Evolutionary conservation across 2,329 filamentous ascomycete genomes (phyloP).

Genomic region (Aspergillus piperis): DNA sequence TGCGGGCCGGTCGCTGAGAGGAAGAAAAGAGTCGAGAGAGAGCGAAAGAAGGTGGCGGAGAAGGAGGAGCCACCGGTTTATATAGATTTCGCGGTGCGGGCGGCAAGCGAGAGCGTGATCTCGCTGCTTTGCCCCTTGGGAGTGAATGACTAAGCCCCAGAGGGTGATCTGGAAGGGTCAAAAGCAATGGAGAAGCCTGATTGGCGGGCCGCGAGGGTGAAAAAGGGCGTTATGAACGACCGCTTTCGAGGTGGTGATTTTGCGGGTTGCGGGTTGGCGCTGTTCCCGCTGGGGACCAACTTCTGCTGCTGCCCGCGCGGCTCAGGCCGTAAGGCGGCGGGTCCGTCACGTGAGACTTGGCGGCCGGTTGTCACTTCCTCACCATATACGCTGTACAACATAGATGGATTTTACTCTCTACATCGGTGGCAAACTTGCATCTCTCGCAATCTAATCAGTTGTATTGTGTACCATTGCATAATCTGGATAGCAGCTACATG

Average conservation of each 20-base stretch:
- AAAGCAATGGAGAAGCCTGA: constrained; percentile 31
- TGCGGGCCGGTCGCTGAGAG: constrained; percentile 11
- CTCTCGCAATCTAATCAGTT: background rate
- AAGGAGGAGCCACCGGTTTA: constrained; percentile 28
- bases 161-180: constrained; percentile 25
- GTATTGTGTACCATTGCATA: background rate
- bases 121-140: constrained; percentile 8
- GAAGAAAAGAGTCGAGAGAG: constrained; percentile 22
- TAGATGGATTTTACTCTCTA: background rate
- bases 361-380: background rate
- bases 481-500: background rate
- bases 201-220: constrained; percentile 34
- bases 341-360: constrained; percentile 23
- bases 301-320: background rate
- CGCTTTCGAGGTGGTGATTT: constrained; percentile 39
- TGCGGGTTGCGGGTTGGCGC: constrained; percentile 6
- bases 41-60: constrained; percentile 15
- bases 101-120: constrained; percentile 25
- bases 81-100: constrained; percentile 29
- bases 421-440: too few relatives aligned
- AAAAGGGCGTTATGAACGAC: constrained; percentile 45
- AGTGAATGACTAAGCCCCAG: constrained; percentile 30
- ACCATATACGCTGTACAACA: background rate
- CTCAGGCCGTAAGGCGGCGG: background rate
- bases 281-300: constrained; percentile 7